phyloP scores from a whole-genome alignment of 2,329 filamentous ascomycete species.

The Aspergillus pseudotamarii region DNA sequence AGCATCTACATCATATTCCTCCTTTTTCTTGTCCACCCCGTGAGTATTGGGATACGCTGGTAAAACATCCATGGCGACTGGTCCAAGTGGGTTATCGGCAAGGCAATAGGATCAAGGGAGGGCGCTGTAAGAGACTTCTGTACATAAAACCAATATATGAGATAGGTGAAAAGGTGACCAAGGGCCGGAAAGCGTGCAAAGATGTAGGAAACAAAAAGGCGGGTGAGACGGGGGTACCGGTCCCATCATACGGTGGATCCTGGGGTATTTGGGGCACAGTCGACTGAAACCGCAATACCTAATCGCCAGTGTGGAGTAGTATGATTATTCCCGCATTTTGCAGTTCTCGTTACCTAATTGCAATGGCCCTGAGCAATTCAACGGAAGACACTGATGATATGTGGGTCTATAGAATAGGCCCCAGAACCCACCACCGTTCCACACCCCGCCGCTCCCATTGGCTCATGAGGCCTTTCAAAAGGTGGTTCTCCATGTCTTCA shows the following conservation, averaged over 20 bases:
- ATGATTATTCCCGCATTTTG: neutral
- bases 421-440: neutral
- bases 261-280: neutral
- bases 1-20: neutral
- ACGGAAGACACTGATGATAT: neutral
- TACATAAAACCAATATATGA: neutral
- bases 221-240: neutral
- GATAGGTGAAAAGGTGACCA: neutral
- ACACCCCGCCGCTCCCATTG: neutral
- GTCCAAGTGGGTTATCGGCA: neutral
- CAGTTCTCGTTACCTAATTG: neutral
- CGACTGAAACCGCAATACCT: neutral
- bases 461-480: neutral
- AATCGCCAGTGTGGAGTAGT: neutral
- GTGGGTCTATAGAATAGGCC: neutral
- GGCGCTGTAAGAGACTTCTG: neutral
- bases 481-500: neutral
- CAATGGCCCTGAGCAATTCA: neutral
- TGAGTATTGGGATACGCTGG: neutral
- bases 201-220: neutral
- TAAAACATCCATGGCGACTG: neutral
- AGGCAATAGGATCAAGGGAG: neutral
- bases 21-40: neutral
- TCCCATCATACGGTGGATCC: neutral
- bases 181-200: neutral